Evolutionary conservation across 495 filamentous ascomycete species (phyloP).

Genomic region (Hypoxylon lienhwacheense): DNA sequence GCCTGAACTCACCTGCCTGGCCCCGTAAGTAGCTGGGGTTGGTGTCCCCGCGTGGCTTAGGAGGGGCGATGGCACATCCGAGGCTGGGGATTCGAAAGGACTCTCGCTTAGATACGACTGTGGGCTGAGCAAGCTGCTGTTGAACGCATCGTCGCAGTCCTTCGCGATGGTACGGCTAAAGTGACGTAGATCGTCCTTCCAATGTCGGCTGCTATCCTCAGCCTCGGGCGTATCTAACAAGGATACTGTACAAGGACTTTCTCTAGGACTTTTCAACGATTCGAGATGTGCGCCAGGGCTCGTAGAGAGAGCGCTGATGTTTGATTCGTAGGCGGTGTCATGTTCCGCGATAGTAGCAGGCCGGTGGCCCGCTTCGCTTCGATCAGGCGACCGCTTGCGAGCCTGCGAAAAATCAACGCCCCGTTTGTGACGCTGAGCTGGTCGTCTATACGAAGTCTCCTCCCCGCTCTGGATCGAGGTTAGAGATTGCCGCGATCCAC

Average conservation of each 20-base stretch:
- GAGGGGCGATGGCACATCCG: neutral
- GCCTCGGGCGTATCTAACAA: constrained; percentile 9
- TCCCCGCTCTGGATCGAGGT: constrained; percentile 64
- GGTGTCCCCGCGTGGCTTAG: neutral
- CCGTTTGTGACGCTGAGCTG: constrained; percentile 68
- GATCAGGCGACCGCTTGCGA: constrained; percentile 40
- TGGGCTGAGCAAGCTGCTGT: constrained; percentile 62
- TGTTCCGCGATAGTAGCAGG: constrained; percentile 39
- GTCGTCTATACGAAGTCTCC: constrained; percentile 50
- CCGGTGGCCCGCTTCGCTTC: constrained; percentile 19
- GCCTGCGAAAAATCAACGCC: constrained; percentile 78
- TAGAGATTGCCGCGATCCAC: constrained; percentile 46
- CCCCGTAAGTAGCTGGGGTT: constrained; percentile 24
- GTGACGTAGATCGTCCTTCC: constrained; percentile 56
- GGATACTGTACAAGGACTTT: constrained; percentile 16
- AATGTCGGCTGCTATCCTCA: constrained; percentile 32
- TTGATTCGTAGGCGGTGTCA: constrained; percentile 25
- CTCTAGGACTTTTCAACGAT: constrained; percentile 3
- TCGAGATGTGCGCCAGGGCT: constrained; percentile 14
- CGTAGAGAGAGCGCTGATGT: constrained; percentile 16
- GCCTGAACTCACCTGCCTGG: neutral
- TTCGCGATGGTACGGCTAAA: constrained; percentile 52
- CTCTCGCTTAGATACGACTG: constrained; percentile 30
- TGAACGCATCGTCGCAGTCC: constrained; percentile 75
- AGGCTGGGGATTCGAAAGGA: constrained; percentile 3